A percentile compares a stretch with the other conserved stretches of the same genome.
Evolutionary conservation across 2,329 filamentous ascomycete genomes (phyloP).

Genomic region (Beauveria rudraprayagi): DNA sequence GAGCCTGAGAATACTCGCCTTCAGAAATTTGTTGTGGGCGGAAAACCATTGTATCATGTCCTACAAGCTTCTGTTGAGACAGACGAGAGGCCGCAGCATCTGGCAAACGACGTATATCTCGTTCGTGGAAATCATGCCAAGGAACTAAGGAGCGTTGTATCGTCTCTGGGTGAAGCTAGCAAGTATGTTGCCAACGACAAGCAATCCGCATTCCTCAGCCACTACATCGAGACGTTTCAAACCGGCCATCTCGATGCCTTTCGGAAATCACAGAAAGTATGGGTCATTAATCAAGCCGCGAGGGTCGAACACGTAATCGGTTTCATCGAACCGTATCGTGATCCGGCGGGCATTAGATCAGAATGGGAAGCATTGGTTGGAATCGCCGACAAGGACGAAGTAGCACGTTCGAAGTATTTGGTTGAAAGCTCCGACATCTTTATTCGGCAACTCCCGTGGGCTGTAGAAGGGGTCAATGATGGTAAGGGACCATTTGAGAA

Average conservation of each 20-base stretch:
- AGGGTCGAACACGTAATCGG: slow-evolving; percentile 50
- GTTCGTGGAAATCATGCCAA: slow-evolving; percentile 44
- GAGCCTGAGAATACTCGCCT: neutral
- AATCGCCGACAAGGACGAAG: slow-evolving; percentile 58
- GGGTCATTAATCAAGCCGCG: slow-evolving; percentile 50
- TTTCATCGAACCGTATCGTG: slow-evolving; percentile 54
- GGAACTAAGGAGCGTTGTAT: slow-evolving; percentile 39
- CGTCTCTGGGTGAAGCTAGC: slow-evolving; percentile 37
- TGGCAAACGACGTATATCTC: slow-evolving; percentile 20
- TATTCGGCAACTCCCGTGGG: slow-evolving; percentile 62
- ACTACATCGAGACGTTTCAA: slow-evolving; percentile 45
- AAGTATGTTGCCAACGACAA: slow-evolving; percentile 42
- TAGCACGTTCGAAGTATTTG: slow-evolving; percentile 47
- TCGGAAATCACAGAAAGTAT: slow-evolving; percentile 45
- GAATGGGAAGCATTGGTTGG: slow-evolving; percentile 54
- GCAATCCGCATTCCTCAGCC: slow-evolving; percentile 42
- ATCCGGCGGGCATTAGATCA: slow-evolving; percentile 49
- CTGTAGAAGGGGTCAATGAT: slow-evolving; percentile 25
- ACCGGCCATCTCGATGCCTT: slow-evolving; percentile 46
- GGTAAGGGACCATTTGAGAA: slow-evolving; percentile 56
- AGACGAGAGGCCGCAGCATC: neutral
- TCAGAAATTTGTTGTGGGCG: neutral
- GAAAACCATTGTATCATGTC: neutral
- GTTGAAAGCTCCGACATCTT: slow-evolving; percentile 55
- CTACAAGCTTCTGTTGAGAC: slow-evolving; percentile 29